phyloP scores from a whole-genome alignment of 257 asterid species.

The Nicotiana tomentosiformis region DNA sequence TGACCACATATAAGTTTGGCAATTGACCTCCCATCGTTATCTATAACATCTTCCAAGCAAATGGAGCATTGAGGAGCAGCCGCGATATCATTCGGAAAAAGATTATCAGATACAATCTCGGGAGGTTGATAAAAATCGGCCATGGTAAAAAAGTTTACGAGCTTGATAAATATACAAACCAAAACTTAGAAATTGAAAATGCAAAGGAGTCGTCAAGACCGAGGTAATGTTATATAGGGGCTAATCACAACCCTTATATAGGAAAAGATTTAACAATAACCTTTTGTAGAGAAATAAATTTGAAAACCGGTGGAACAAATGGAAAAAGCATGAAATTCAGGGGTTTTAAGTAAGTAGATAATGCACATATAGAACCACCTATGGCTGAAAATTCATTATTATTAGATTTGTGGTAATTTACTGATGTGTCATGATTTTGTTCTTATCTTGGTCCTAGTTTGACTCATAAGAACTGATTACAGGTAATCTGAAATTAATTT shows the following conservation, averaged over 20 bases:
- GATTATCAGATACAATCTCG: background rate
- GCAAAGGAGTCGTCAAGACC: background rate
- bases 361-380: background rate
- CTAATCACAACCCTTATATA: background rate
- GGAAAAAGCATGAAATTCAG: background rate
- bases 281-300: background rate
- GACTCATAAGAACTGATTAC: background rate
- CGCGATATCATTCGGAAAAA: too few relatives aligned
- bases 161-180: background rate
- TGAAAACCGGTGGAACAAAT: background rate
- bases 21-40: background rate
- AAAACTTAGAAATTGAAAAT: background rate
- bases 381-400: background rate
- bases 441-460: background rate
- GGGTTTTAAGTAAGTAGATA: background rate
- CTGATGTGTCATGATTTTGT: background rate
- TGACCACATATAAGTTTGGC: conserved; percentile 9
- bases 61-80: background rate
- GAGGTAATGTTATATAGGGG: background rate
- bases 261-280: background rate
- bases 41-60: background rate
- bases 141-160: background rate
- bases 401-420: background rate
- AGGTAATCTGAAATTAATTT: too few relatives aligned
- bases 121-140: background rate